A percentile compares a stretch with the other conserved stretches of the same genome.
These are phyloP conservation scores for Colletotrichum sp. DNA, from an alignment of 2,329 filamentous ascomycete genomes.

Conservation along the genomic window DNA sequence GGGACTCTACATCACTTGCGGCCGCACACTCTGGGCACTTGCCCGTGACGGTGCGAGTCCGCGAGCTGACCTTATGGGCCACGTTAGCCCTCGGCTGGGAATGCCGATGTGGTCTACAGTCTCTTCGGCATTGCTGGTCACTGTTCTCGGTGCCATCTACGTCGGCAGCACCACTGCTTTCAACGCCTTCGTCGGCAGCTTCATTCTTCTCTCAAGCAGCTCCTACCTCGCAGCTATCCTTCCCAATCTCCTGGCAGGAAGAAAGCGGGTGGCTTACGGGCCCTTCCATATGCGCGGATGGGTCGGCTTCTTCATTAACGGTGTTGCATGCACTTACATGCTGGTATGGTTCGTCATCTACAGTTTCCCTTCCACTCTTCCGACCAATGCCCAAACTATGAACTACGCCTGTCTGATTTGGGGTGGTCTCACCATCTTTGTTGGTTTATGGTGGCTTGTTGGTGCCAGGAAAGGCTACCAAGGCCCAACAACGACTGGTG, in stretches of 20 bases:
- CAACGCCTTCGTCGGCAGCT: constrained; percentile 65
- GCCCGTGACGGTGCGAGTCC: constrained; percentile 44
- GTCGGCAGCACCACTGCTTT: constrained; percentile 72
- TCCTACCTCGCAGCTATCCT: constrained; percentile 70
- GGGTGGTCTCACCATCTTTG: constrained; percentile 43
- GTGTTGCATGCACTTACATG: constrained; percentile 61
- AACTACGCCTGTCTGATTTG: constrained; percentile 55
- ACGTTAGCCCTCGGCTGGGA: constrained; percentile 31
- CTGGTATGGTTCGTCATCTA: constrained; percentile 67
- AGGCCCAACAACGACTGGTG: constrained; percentile 21
- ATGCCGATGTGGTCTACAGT: constrained; percentile 52
- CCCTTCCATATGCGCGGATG: constrained; percentile 59
- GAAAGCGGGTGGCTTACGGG: constrained; percentile 48
- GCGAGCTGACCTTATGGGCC: constrained; percentile 30
- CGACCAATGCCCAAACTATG: constrained; percentile 52
- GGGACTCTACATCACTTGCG: constrained; percentile 42
- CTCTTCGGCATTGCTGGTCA: constrained; percentile 47
- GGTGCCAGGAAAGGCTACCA: constrained; percentile 27
- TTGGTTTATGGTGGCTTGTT: constrained; percentile 46
- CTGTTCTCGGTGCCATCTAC: constrained; percentile 67
- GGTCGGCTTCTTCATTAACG: constrained; percentile 56
- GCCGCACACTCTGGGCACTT: constrained; percentile 45
- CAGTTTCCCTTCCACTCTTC: constrained; percentile 59
- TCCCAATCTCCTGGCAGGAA: constrained; percentile 53
- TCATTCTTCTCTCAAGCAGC: constrained; percentile 42